A percentile compares a stretch with the other conserved stretches of the same genome.
Conservation (phyloP, 2,329 filamentous ascomycete species). For the Juglanconis juglandina region DNA sequence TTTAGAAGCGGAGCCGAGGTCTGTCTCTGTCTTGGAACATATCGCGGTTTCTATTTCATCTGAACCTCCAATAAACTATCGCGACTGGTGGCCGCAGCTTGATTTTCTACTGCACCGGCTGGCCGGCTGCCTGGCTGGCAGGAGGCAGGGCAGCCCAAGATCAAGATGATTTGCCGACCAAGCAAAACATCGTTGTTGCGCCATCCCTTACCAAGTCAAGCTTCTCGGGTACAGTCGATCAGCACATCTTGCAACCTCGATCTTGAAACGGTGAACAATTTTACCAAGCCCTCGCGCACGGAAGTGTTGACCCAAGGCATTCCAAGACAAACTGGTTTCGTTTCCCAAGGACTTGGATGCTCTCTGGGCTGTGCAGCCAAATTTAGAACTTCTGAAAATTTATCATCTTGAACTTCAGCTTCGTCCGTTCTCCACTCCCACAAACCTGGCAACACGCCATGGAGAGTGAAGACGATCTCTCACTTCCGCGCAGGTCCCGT, state of each 20-base stretch:
- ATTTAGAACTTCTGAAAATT: neutral
- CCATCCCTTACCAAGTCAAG: neutral
- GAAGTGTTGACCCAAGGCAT: neutral
- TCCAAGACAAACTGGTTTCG: neutral
- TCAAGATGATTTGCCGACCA: neutral
- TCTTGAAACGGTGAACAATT: constrained; percentile 5
- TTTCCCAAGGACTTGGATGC: neutral
- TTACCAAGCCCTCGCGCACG: too few species aligned
- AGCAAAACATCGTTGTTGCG: neutral
- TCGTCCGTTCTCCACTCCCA: constrained; percentile 4
- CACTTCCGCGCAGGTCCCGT: constrained; percentile 2
- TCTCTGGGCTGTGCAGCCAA: constrained; percentile 1
- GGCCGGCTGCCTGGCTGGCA: neutral
- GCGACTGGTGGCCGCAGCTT: constrained; percentile 6
- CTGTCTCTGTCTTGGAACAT: neutral
- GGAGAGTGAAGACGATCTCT: neutral
- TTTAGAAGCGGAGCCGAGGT: neutral
- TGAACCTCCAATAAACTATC: neutral
- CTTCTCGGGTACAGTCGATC: constrained; percentile 10
- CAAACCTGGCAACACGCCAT: neutral
- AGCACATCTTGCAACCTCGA: neutral
- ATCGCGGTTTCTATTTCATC: constrained; percentile 13
- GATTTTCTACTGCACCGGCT: neutral
- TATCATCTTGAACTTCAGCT: constrained; percentile 3
- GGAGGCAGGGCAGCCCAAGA: neutral